A percentile compares a stretch with the other conserved stretches of the same genome.
Conservation (phyloP, 495 filamentous ascomycete genomes). For the Neurospora sp. region DNA sequence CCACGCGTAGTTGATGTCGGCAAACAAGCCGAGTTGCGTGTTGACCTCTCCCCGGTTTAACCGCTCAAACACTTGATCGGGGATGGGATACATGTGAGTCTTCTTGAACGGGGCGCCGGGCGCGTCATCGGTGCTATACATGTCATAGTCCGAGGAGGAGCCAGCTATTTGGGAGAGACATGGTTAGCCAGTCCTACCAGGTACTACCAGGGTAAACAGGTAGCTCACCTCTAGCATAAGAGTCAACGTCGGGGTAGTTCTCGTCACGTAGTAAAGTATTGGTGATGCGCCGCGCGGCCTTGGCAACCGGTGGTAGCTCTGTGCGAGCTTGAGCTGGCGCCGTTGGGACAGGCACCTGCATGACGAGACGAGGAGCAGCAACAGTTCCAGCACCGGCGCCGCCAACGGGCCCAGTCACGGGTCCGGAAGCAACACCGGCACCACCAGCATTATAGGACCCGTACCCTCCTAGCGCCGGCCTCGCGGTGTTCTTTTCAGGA, state of each 20-base stretch:
- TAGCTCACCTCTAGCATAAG: constrained; percentile 71
- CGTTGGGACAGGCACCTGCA: constrained; percentile 1
- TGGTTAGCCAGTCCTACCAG: constrained; percentile 1
- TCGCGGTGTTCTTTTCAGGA: not conserved
- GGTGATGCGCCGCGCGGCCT: constrained; percentile 78
- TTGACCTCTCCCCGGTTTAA: constrained; percentile 75
- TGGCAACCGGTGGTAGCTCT: constrained; percentile 51
- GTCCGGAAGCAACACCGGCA: not conserved
- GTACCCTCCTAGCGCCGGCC: not conserved
- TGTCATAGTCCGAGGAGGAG: constrained; percentile 85
- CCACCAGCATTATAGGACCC: not conserved
- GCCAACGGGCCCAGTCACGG: not conserved
- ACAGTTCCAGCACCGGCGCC: not conserved
- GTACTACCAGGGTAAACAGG: not conserved
- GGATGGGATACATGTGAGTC: constrained; percentile 70
- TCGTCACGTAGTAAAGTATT: constrained; percentile 61
- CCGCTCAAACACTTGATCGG: constrained; percentile 79
- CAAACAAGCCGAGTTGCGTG: constrained; percentile 86
- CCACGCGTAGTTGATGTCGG: constrained; percentile 90
- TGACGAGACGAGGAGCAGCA: not conserved
- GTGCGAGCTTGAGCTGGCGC: constrained; percentile 6
- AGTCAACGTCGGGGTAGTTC: constrained; percentile 82
- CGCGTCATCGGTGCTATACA: constrained; percentile 40
- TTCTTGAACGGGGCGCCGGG: constrained; percentile 88
- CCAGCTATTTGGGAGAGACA: constrained; percentile 37